phyloP scores from a whole-genome alignment of 2,329 filamentous ascomycete genomes.

The Arthroderma uncinatum region DNA sequence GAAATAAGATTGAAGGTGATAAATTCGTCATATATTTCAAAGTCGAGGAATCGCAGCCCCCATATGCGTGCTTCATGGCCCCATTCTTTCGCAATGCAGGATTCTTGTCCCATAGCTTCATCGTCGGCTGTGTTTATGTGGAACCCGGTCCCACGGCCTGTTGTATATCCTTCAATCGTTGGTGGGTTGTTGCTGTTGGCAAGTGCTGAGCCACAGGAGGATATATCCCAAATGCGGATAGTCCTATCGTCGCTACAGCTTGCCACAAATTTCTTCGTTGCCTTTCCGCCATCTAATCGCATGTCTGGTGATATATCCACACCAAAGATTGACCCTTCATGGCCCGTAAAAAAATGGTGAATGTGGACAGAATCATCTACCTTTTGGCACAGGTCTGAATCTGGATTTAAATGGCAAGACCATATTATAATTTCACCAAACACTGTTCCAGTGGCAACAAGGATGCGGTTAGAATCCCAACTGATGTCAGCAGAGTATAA shows the following conservation, averaged over 20 bases:
- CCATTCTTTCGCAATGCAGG: conserved; percentile 61
- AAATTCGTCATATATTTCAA: conserved; percentile 16
- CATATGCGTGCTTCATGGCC: conserved; percentile 85
- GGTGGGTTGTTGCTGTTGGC: conserved; percentile 20
- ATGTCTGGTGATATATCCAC: conserved; percentile 61
- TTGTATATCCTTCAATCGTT: background rate
- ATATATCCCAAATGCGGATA: conserved; percentile 74
- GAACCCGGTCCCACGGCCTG: conserved; percentile 51
- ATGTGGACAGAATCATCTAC: conserved; percentile 28
- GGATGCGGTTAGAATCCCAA: conserved; percentile 51
- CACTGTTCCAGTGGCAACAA: conserved; percentile 80
- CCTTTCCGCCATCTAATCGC: conserved; percentile 25
- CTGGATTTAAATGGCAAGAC: conserved; percentile 47
- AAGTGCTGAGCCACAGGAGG: conserved; percentile 39
- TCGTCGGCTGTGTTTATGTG: conserved; percentile 32
- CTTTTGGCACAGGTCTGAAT: conserved; percentile 10
- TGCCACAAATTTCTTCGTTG: conserved; percentile 54
- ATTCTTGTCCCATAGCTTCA: conserved; percentile 29
- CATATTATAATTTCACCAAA: conserved; percentile 91
- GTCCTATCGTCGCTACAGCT: conserved; percentile 95
- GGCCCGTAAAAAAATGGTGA: conserved; percentile 51
- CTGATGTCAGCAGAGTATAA: conserved; percentile 72
- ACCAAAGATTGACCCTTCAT: conserved; percentile 90
- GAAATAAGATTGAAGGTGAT: conserved; percentile 51
- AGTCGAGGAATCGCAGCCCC: conserved; percentile 58